Base-by-base conservation (phyloP, 192 early-diverging fungal species). In the Coemansia sp. region DNA sequence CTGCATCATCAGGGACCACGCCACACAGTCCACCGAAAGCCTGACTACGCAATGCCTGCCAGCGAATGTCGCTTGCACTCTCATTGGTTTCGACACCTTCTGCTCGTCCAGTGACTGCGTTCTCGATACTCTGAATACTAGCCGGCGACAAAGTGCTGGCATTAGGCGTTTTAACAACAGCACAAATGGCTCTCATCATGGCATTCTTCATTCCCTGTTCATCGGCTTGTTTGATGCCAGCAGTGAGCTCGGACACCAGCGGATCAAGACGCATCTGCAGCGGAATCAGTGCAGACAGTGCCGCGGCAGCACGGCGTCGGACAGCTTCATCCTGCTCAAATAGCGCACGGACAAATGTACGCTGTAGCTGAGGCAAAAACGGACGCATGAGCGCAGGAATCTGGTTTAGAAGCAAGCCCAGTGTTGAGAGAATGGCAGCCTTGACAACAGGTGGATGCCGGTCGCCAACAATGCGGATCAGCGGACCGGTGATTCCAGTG, bases 401-500 rank as follows among this genome's bases (percentile, higher is more conserved):
- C 72, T 94, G 95, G 26, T 69, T 69, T 56, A 99, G 82, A 7
- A 98, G 76, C 49, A 84, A 83, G 71, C 87, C 87, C 22, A 99
- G 76, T 7, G 97, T 94, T 26, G 88, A 77, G 31, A 99, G 78
- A 50, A 99, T 98, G 7, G 93, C 93, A 4, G 91, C 88, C 84
- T 99, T 99, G 58, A 99, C 97, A 55, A 87, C 83, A 19, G 92
- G 78, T 62, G 92, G 85, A 79, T 96, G 89, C 26, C 95, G 89
- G 75, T 99, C 97, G 55, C 96, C 95, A 63, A 97, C 88, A 60
- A 98, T 92, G 81, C 97, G 92, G 81, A 99, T 99, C 49, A 99
- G 85, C 24, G 96, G 94, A 49, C 97, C 97, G 7, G 97, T 95
- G 44, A 99, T 96, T 64, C 91, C 90, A 7, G 95, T 97, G 27